Conservation (phyloP, 1,284 basidiomycete species). For the Grifola frondosa region DNA sequence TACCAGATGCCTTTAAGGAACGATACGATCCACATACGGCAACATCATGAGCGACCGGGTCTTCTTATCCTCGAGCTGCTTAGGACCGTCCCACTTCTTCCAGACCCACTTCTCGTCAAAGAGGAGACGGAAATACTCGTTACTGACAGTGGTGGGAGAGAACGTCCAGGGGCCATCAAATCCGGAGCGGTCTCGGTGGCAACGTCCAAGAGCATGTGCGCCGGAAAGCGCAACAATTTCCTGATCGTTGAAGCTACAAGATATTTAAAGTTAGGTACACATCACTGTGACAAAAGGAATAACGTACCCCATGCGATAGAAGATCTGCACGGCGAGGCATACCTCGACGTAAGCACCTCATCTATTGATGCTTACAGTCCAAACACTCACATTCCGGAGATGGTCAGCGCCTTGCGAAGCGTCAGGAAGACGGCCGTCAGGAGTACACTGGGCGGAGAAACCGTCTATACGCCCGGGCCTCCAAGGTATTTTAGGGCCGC, state of each 20-base stretch:
- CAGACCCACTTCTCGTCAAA: constrained; percentile 88
- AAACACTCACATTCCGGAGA: constrained; percentile 63
- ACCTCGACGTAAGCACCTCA: too few relatives aligned
- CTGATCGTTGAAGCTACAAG: constrained; percentile 83
- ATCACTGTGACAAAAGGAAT: not conserved
- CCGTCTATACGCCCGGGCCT: constrained; percentile 88
- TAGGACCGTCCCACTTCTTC: constrained; percentile 90
- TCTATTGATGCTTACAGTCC: not conserved
- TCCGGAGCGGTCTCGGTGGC: constrained; percentile 83
- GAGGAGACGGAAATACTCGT: constrained; percentile 89
- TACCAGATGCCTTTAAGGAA: not conserved
- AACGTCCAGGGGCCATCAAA: constrained; percentile 93
- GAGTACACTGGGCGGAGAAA: constrained; percentile 73
- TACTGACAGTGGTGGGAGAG: constrained; percentile 84
- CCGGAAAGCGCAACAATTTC: constrained; percentile 95
- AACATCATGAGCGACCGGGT: constrained; percentile 94
- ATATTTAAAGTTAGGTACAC: constrained; percentile 3
- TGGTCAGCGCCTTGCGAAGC: constrained; percentile 84
- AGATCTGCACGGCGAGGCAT: constrained; percentile 53
- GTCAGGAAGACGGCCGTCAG: constrained; percentile 95
- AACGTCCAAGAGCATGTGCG: constrained; percentile 93
- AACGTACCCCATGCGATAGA: constrained; percentile 82
- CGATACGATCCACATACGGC: constrained; percentile 66
- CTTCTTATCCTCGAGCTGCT: constrained; percentile 92
- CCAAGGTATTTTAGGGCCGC: constrained; percentile 84